Evolutionary conservation across 768 basidiomycete genomes (phyloP), one percentile per base, ranked within the genome.

Genomic region (Podaxis sp.): DNA sequence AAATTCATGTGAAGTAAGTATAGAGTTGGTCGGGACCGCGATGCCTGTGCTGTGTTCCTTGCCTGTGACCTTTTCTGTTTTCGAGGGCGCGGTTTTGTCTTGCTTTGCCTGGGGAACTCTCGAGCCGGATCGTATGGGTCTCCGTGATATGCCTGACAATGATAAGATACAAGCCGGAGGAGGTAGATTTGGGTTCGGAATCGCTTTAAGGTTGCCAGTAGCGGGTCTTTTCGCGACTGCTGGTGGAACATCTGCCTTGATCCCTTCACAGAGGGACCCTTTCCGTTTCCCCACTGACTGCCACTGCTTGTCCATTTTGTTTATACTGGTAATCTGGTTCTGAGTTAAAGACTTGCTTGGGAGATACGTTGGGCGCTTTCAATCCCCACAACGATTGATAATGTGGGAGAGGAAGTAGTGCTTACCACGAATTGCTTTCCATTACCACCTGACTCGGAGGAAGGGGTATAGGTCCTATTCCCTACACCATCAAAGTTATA

Each of bases 201-300:
- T 50, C 10, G 57, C 38, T 11, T 32, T 59, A 9, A 68, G 6
- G 9, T 32, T 9, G 32, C 32, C 5, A 2, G 32, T 2, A 32
- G 7, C 32, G 9, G 7, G 32, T 7, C 42, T 18, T 3, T 14
- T 44, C 11, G 9, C 52, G n/a, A 14, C 88, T 2, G 81, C 81
- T 56, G 77, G 79, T 58, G 76, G 78, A 3, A 84, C 91, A n/a
- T 81, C 85, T 0, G 80, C 83, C 67, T 87, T 85, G 0, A 91
- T 89, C 52, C 83, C 70, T 53, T 88, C 77, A 70, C 81, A 91
- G 18, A 91, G 68, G 18, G 80, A 77, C 1, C 80, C 71, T 66
- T 93, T 92, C 69, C 93, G 91, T 59, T 86, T 82, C 70, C 91
- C 91, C 0, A 91, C 89, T 0, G 86, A 80, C 5, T 76, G 76